Base-by-base conservation (phyloP, 768 basidiomycete genomes). In the Suillus weaverae region DNA sequence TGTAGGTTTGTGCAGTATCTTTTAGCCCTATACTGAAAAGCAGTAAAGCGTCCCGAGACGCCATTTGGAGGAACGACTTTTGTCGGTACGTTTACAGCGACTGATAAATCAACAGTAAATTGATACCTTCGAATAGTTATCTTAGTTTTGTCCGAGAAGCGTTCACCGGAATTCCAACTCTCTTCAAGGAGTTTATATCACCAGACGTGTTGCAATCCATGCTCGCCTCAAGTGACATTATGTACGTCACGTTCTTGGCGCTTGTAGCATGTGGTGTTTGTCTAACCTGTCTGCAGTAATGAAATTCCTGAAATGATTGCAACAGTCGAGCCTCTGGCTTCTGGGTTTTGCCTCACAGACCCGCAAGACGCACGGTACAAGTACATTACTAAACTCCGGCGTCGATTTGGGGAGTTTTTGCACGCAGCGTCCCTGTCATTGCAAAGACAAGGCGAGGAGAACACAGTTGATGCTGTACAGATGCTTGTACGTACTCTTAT, bases 1-100 rank as follows among this genome's bases (percentile, higher is more conserved):
- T 84, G 85, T 85, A 74, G 26, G 79, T 78, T 13, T 61, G 41
- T 57, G 46, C 35, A 33, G 6, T 14, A 57, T n/a, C 26, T 14
- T 60, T 35, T 20, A 5, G 20, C 5, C 63, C 54, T 63, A 65
- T 35, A 55, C 54, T 46, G 33, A 57, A 56, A 57, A 41, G n/a
- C 2, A 60, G 11, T 7, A 56, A 14, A 65, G 33, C 81, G 50
- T 69, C 77, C 33, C 83, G 87, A 26, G 84, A 90, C 73, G 83
- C 84, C 18, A 67, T 83, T 18, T 95, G 93, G 93, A 83, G 89
- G 14, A 94, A 93, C 74, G 91, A 95, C 67, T 93, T 95, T 71
- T 95, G 93, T 78, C 85, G 92, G 84, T 88, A 38, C 46, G 82
- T 77, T 36, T 54, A 38, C 63, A 39, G 30, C 30, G 33, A 62